Conservation (phyloP, 305 asterid genomes). For the Nicotiana rustica region DNA sequence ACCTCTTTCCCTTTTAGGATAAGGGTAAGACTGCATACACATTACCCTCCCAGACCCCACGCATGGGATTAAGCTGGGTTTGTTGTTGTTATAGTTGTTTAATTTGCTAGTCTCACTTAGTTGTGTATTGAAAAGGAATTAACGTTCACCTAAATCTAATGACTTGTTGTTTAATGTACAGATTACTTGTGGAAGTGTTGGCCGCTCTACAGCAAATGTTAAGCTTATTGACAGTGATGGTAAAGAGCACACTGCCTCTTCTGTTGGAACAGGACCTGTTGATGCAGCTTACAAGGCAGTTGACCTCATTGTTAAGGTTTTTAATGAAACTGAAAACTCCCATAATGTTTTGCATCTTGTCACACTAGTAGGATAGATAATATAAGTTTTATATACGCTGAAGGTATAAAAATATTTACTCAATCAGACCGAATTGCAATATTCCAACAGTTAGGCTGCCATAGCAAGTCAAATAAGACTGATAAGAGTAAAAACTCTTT, state of each 20-base stretch:
- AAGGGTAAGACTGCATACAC: no score
- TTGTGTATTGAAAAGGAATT: background rate
- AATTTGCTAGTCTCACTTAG: background rate
- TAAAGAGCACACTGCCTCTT: constrained; percentile 68
- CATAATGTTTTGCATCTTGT: background rate
- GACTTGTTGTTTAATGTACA: constrained; percentile 37
- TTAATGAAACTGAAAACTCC: constrained; percentile 30
- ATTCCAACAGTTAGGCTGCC: no score
- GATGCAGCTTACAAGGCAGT: constrained; percentile 96
- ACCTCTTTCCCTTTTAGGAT: no score
- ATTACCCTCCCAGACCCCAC: no score
- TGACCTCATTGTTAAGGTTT: constrained; percentile 85
- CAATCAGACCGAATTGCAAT: no score
- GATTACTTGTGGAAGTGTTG: constrained; percentile 82
- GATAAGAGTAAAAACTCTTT: no score
- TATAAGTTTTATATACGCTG: no score
- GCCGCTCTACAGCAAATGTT: constrained; percentile 71
- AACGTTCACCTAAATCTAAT: background rate
- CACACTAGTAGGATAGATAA: background rate
- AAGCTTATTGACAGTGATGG: constrained; percentile 72
- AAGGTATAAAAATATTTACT: no score
- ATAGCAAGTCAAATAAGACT: no score
- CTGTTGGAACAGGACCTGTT: constrained; percentile 97
- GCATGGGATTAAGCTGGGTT: no score
- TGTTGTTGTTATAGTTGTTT: no score